These are phyloP conservation scores for Eucalyptus sideroxylon DNA, from an alignment of 345 rosid species.

Conservation along the genomic window DNA sequence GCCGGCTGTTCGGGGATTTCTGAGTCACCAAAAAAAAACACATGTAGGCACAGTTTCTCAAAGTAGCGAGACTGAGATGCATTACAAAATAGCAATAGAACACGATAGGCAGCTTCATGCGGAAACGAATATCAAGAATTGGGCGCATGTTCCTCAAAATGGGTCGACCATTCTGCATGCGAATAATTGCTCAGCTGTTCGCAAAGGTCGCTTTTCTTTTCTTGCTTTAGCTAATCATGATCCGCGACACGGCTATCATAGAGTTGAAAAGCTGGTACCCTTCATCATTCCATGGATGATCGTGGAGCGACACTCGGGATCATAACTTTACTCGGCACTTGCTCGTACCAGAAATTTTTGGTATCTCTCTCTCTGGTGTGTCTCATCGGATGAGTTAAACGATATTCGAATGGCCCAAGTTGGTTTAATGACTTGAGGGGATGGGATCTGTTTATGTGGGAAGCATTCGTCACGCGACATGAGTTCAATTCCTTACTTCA, in stretches of 20 bases:
- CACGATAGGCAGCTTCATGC: not conserved
- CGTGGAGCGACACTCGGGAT: not conserved
- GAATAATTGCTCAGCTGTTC: not conserved
- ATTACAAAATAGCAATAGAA: not conserved
- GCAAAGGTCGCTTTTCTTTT: not conserved
- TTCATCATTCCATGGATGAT: not conserved
- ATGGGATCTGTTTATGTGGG: not conserved
- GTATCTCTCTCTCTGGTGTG: not conserved
- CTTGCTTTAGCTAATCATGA: not conserved
- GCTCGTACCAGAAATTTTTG: not conserved
- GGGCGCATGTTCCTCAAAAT: not conserved
- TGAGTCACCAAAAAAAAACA: no score
- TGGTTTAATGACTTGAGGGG: not conserved
- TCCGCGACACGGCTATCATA: not conserved
- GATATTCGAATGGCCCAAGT: not conserved
- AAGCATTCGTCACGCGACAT: not conserved
- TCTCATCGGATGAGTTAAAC: not conserved
- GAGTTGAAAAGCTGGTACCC: not conserved
- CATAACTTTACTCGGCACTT: not conserved
- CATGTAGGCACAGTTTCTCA: not conserved
- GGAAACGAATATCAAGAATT: not conserved
- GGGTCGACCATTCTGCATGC: not conserved
- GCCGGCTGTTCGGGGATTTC: rapidly evolving
- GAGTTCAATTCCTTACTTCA: not conserved
- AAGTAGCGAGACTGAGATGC: not conserved